Conservation (phyloP, 2,329 filamentous ascomycete species). For the Zasmidium angulare region DNA sequence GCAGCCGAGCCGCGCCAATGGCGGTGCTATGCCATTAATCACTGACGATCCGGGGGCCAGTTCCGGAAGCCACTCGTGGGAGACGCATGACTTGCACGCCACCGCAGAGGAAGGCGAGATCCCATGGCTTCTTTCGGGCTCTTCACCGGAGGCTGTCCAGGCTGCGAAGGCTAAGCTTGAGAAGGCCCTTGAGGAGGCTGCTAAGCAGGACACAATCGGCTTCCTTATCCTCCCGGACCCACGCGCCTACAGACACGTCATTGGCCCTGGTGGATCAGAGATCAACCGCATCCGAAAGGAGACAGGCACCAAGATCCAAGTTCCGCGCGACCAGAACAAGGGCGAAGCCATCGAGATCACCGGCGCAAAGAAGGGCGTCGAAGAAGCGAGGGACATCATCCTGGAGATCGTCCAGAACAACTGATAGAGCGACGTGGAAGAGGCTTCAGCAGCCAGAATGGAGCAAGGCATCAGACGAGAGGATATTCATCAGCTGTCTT, state of each 20-base stretch:
- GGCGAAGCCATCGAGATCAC: slow-evolving; percentile 87
- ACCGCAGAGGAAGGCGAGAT: slow-evolving; percentile 62
- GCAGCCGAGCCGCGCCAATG: slow-evolving; percentile 50
- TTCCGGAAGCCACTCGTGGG: slow-evolving; percentile 77
- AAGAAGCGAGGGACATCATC: slow-evolving; percentile 86
- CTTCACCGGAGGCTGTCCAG: slow-evolving; percentile 68
- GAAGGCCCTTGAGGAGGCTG: slow-evolving; percentile 69
- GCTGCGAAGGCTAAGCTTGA: slow-evolving; percentile 77
- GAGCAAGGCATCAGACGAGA: neutral
- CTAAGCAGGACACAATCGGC: slow-evolving; percentile 70
- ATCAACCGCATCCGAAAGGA: slow-evolving; percentile 91
- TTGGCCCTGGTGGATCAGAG: slow-evolving; percentile 83
- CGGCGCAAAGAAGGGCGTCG: slow-evolving; percentile 75
- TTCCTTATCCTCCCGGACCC: slow-evolving; percentile 90
- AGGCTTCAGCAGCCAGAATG: neutral
- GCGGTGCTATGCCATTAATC: slow-evolving; percentile 77
- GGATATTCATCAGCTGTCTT: neutral
- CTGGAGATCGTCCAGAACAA: slow-evolving; percentile 67
- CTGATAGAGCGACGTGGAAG: slow-evolving; percentile 23
- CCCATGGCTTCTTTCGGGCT: slow-evolving; percentile 85
- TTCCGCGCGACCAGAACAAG: slow-evolving; percentile 66
- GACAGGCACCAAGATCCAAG: slow-evolving; percentile 90
- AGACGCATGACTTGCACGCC: slow-evolving; percentile 74
- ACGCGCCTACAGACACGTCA: slow-evolving; percentile 82
- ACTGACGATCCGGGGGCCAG: slow-evolving; percentile 68